Evolutionary conservation across 768 basidiomycete genomes (phyloP).

Genomic region (Albatrellus ellisii): DNA sequence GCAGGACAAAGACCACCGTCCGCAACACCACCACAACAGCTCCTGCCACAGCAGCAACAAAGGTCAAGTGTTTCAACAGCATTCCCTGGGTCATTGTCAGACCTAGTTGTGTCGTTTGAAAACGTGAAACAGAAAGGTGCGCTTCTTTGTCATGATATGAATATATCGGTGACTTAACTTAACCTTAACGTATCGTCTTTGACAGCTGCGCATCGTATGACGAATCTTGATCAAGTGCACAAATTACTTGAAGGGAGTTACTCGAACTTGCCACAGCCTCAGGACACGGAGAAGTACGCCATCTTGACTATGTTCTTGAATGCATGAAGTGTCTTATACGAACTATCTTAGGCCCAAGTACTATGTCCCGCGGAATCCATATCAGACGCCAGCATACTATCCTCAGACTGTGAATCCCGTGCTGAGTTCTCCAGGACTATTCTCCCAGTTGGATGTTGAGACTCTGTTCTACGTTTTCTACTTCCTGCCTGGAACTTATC

Average conservation of each 20-base stretch:
- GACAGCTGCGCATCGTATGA: constrained; percentile 64
- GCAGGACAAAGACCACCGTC: constrained; percentile 9
- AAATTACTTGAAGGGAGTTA: constrained; percentile 91
- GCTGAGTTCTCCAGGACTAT: constrained; percentile 72
- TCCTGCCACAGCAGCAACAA: constrained; percentile 24
- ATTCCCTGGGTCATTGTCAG: constrained; percentile 79
- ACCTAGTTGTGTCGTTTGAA: constrained; percentile 91
- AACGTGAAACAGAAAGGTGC: constrained; percentile 92
- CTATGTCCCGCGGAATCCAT: constrained; percentile 89
- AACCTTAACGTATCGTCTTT: constrained; percentile 18
- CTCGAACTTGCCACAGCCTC: constrained; percentile 77
- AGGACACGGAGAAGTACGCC: constrained; percentile 85
- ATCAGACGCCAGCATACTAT: constrained; percentile 86
- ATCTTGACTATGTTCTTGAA: not conserved
- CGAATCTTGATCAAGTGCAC: constrained; percentile 82
- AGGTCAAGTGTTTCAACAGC: constrained; percentile 10
- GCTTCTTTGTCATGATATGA: no score
- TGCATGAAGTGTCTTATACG: not conserved
- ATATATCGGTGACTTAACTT: no score
- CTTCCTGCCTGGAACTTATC: constrained; percentile 93
- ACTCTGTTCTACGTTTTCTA: constrained; percentile 99
- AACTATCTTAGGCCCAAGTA: constrained; percentile 71
- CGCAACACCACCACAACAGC: constrained; percentile 11
- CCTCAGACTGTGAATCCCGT: constrained; percentile 78
- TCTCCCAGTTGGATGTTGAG: constrained; percentile 88